Conservation (phyloP, 2,329 filamentous ascomycete genomes). For the Diaporthe sp. region DNA sequence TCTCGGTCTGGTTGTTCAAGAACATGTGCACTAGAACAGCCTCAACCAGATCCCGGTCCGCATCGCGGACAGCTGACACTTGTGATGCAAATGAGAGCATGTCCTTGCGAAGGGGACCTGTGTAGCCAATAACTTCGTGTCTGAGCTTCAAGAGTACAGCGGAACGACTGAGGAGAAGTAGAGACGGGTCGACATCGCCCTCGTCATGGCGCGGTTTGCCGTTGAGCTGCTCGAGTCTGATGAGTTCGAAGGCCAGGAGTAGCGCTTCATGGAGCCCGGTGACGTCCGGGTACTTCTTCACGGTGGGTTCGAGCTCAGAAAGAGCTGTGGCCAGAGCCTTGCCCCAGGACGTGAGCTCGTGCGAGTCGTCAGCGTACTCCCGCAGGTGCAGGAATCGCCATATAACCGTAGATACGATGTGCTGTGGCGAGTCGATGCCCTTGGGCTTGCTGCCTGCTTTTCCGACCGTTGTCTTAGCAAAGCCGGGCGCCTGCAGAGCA, state of each 20-base stretch:
- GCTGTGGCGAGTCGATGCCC: constrained; percentile 73
- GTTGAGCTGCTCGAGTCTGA: constrained; percentile 82
- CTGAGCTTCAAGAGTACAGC: constrained; percentile 84
- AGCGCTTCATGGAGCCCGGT: constrained; percentile 77
- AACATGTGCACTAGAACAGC: constrained; percentile 84
- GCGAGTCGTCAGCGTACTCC: constrained; percentile 82
- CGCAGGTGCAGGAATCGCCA: constrained; percentile 93
- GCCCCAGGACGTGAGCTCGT: constrained; percentile 87
- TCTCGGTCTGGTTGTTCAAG: constrained; percentile 80
- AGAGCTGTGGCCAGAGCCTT: constrained; percentile 79
- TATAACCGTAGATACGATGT: constrained; percentile 77
- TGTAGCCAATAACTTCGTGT: constrained; percentile 90
- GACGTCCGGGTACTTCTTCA: constrained; percentile 55
- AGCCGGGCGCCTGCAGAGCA: constrained; percentile 75
- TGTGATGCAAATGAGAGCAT: constrained; percentile 88
- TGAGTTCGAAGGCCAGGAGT: constrained; percentile 86
- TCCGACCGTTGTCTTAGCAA: constrained; percentile 75
- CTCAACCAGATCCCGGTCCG: constrained; percentile 85
- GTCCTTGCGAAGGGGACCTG: constrained; percentile 91
- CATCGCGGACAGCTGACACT: constrained; percentile 80
- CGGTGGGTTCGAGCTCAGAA: constrained; percentile 66
- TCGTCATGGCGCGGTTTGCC: constrained; percentile 69
- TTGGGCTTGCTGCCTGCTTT: constrained; percentile 60
- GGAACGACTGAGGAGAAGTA: constrained; percentile 86
- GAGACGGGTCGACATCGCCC: constrained; percentile 81